Conservation (phyloP, 129 eudicot species). For the Lactuca sativa region DNA sequence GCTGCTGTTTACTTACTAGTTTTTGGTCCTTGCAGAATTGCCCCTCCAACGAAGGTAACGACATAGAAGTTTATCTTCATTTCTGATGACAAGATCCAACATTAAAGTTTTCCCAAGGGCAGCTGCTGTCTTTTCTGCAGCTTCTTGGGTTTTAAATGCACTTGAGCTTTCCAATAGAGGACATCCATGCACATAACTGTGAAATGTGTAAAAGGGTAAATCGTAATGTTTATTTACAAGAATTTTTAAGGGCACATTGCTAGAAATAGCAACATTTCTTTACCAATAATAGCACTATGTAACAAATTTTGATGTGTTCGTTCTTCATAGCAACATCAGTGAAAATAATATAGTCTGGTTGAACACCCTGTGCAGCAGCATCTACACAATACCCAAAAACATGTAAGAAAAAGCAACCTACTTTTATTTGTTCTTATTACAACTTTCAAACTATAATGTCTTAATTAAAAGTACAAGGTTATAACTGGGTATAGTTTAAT, state of each 20-base stretch:
- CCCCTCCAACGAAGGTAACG: constrained; percentile 95
- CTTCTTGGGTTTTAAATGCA: constrained; percentile 71
- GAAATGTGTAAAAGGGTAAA: neutral
- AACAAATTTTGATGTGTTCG: too few relatives aligned
- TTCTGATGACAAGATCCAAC: constrained; percentile 96
- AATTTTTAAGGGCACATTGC: too few relatives aligned
- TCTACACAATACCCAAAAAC: constrained; percentile 33
- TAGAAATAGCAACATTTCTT: too few relatives aligned
- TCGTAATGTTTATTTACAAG: neutral
- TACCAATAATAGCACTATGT: too few relatives aligned
- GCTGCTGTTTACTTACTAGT: too few relatives aligned
- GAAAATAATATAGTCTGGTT: constrained; percentile 86
- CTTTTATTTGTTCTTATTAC: too few relatives aligned
- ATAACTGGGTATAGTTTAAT: too few relatives aligned
- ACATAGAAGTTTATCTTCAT: constrained; percentile 95
- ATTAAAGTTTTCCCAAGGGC: constrained; percentile 90
- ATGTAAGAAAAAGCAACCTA: too few relatives aligned
- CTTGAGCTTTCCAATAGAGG: constrained; percentile 75
- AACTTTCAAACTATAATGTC: too few relatives aligned
- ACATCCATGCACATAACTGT: constrained; percentile 94
- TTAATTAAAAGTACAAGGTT: too few relatives aligned
- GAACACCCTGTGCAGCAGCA: constrained; percentile 96
- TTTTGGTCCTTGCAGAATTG: constrained; percentile 86
- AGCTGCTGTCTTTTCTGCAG: constrained; percentile 81
- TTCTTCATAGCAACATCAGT: constrained; percentile 88